Evolutionary conservation across 2,329 filamentous ascomycete species (phyloP).

Genomic region (Colletotrichum lindemuthianum): DNA sequence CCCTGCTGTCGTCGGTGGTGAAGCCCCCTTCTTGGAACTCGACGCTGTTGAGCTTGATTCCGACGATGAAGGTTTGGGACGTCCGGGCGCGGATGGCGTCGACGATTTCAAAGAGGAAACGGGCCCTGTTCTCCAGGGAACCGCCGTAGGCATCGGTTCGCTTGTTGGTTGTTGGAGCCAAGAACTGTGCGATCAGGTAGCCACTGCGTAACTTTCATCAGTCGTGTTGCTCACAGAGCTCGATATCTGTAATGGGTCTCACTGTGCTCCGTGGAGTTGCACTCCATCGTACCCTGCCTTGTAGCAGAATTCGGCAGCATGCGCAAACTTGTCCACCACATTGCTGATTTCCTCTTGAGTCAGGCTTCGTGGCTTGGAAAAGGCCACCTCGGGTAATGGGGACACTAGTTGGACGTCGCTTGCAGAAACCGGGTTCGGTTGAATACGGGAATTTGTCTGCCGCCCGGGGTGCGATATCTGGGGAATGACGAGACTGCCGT

Average conservation of each 20-base stretch:
- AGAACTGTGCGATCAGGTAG: constrained; percentile 64
- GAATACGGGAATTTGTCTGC: constrained; percentile 52
- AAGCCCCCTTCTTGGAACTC: constrained; percentile 66
- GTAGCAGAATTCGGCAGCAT: constrained; percentile 69
- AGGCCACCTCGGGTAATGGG: constrained; percentile 40
- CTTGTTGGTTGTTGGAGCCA: constrained; percentile 58
- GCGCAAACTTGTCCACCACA: constrained; percentile 69
- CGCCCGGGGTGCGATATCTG: constrained; percentile 73
- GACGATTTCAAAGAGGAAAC: constrained; percentile 56
- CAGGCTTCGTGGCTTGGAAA: constrained; percentile 62
- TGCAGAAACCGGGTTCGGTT: constrained; percentile 52
- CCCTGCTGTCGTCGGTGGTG: constrained; percentile 58
- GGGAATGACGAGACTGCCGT: constrained; percentile 68
- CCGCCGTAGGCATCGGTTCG: constrained; percentile 63
- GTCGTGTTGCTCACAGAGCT: no score
- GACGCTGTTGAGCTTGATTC: constrained; percentile 67
- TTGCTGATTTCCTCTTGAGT: constrained; percentile 63
- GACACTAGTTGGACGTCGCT: constrained; percentile 48
- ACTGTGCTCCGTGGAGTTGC: constrained; percentile 61
- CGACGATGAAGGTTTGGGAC: constrained; percentile 51
- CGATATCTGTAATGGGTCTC: no score
- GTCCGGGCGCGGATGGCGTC: constrained; percentile 45
- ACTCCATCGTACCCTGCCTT: constrained; percentile 69
- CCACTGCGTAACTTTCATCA: constrained; percentile 41
- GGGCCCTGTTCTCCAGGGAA: constrained; percentile 53